Base-by-base conservation (phyloP, 2,329 filamentous ascomycete genomes). In the Xylariaceae sp. region DNA sequence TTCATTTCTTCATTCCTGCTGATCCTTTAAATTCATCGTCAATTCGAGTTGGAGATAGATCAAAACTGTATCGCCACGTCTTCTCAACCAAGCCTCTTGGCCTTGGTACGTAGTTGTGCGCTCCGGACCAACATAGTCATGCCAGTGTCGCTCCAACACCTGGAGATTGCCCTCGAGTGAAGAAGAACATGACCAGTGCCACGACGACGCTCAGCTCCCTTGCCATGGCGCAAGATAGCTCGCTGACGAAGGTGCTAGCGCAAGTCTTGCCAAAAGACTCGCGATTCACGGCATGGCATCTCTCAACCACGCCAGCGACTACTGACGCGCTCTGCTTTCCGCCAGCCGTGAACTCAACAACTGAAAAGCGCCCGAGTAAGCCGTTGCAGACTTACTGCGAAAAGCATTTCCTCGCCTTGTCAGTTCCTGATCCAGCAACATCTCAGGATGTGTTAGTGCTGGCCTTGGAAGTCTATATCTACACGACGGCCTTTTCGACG, bases 401-500 rank as follows among this genome's bases (percentile, higher is more conserved):
- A 73, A 92, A 84, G 51, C 94, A 99, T 72, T 96, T 86, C 64
- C 76, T 86, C 5, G 76, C 80, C 45, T 70, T 84, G 18, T 81
- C 82, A 3, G 77, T 84, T 60, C 71, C 77, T 55, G 64, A 61
- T 5, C 42, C 67, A 1, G 48, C 50, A 15, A 59, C 58, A 2
- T 63, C 68, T 3, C 73, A 71, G 15, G 80, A 85, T 62, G 80
- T 95, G 1, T 76, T 97, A 5, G 81, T 93, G 7, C 87, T 96
- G 60, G 93, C 89, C 13, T 82, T 99, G 63, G 94, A 99, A 72
- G 80, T 97, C 55, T 81, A 94, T 67, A 83, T 99, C 61, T 99
- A 95, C 75, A 89, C 86, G 0, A 96, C 92, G 0, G 82, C 84
- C 51, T 82, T 84, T 67, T 83, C 91, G 23, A 96, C 89, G 1